Base-by-base conservation (phyloP, 2,329 filamentous ascomycete genomes). In the Trichoderma brevicompactum region DNA sequence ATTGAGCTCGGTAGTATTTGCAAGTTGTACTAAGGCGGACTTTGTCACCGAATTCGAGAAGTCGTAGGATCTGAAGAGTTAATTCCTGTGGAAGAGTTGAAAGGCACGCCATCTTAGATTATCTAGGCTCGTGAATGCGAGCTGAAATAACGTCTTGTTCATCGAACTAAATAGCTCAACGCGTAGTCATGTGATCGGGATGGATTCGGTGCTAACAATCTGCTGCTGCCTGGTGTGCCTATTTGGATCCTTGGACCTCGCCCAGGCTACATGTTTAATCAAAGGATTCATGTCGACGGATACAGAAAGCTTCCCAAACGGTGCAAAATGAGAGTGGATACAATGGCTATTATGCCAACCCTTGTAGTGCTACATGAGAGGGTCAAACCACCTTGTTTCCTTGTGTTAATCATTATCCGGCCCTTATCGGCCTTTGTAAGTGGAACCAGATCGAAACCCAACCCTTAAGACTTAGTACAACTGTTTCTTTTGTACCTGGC, bases 21-120 rank as follows among this genome's bases (percentile, higher is more conserved):
- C 53, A 56, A 34, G 53, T 56, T 17, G 15, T 15, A 32, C 53
- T 56, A 23, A 56, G 38, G 9, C 19, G 23, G 5, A 56, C 2
- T 32, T 19, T 44, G 23, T 56, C 53, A 2, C 53, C 23, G 23
- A 43, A 1, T 34, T 34, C 38, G 8, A 56, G 53, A 5, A 56
- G 38, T 32, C 3, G 53, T 19, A 56, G 28, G 15, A 56, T 41
- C 23, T 56, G 53, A 9, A 12, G 2, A 9, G 38, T 32, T 1
- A 56, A 43, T 3, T 56, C 53, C 23, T 34, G 53, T 5, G 53
- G 53, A 43, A 56, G 53, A 56, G 53, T 19, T 43, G 34, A 44
- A 56, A 56, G 53, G 32, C 23, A 15, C 23, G 23, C 15, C 53
- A 56, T 56, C 40, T 44, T 17, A 13, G 2, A 56, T 34, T 9